Evolutionary conservation across 768 basidiomycete genomes (phyloP).

Genomic region (Tricholoma sp.): DNA sequence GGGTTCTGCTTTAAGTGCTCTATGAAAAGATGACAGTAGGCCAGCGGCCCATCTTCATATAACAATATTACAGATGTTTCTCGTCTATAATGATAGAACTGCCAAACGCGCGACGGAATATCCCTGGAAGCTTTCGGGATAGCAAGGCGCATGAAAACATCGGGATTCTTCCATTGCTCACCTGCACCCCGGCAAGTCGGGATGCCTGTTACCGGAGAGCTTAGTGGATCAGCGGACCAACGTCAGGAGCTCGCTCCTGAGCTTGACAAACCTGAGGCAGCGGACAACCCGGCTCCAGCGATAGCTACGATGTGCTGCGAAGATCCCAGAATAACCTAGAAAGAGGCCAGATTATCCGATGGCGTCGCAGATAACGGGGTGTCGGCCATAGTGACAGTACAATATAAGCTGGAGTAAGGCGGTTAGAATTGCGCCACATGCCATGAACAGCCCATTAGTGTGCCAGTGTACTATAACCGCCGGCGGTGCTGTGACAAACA

Average conservation of each 20-base stretch:
- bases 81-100: constrained; percentile 63
- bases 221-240: background rate
- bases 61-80: constrained; percentile 32
- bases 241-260: background rate
- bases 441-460: too few relatives aligned
- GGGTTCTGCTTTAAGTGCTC: constrained; percentile 41
- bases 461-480: too few relatives aligned
- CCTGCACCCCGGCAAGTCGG: constrained; percentile 51
- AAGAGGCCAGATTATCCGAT: constrained; percentile 24
- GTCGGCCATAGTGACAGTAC: background rate
- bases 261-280: constrained; percentile 16
- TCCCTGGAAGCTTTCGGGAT: constrained; percentile 46
- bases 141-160: constrained; percentile 36
- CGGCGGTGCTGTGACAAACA: too few relatives aligned
- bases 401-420: too few relatives aligned
- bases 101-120: constrained; percentile 51
- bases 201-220: constrained; percentile 21
- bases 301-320: constrained; percentile 18
- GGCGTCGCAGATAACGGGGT: constrained; percentile 11
- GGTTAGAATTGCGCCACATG: too few relatives aligned
- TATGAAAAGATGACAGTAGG: constrained; percentile 16
- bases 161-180: constrained; percentile 46
- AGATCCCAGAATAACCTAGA: constrained; percentile 24
- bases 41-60: background rate
- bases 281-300: constrained; percentile 19